phyloP scores from a whole-genome alignment of 2,329 filamentous ascomycete species.

The Sporothrix mexicana region DNA sequence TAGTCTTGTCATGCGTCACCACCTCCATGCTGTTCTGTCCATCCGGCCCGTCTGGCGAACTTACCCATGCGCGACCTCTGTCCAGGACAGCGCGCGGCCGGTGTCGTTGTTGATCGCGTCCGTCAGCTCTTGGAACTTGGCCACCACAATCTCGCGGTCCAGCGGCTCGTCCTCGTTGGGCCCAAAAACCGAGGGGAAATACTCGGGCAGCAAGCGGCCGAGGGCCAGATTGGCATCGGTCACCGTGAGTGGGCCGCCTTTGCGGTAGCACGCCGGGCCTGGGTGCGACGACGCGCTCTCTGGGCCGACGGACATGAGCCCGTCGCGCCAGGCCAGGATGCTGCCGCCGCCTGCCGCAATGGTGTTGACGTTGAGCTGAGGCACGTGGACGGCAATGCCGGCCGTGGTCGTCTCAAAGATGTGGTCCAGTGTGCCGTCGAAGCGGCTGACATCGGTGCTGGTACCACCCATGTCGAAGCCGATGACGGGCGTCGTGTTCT shows the following conservation, averaged over 20 bases:
- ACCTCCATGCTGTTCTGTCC: constrained; percentile 59
- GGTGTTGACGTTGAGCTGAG: constrained; percentile 92
- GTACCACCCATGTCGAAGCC: constrained; percentile 62
- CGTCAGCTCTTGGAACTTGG: too few species aligned
- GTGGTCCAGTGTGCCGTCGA: constrained; percentile 65
- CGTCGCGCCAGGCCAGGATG: constrained; percentile 75
- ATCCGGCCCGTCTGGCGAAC: too few species aligned
- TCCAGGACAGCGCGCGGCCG: too few species aligned
- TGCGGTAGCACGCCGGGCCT: constrained; percentile 71
- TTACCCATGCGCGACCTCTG: too few species aligned
- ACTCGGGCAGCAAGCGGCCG: constrained; percentile 60
- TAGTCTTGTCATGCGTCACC: constrained; percentile 63
- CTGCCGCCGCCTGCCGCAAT: constrained; percentile 76
- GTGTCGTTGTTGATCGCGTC: constrained; percentile 73
- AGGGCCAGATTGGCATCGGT: constrained; percentile 72
- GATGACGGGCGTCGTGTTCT: constrained; percentile 69
- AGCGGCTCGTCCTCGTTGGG: constrained; percentile 73
- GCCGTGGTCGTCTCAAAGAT: constrained; percentile 72
- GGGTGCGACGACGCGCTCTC: constrained; percentile 76
- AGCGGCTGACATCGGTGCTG: constrained; percentile 32
- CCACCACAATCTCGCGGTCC: constrained; percentile 75
- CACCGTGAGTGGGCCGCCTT: constrained; percentile 52
- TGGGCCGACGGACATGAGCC: constrained; percentile 84
- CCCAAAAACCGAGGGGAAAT: constrained; percentile 72
- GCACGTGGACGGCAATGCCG: constrained; percentile 86